Conservation (phyloP, 257 asterid genomes). For the Nicotiana tabacum region DNA sequence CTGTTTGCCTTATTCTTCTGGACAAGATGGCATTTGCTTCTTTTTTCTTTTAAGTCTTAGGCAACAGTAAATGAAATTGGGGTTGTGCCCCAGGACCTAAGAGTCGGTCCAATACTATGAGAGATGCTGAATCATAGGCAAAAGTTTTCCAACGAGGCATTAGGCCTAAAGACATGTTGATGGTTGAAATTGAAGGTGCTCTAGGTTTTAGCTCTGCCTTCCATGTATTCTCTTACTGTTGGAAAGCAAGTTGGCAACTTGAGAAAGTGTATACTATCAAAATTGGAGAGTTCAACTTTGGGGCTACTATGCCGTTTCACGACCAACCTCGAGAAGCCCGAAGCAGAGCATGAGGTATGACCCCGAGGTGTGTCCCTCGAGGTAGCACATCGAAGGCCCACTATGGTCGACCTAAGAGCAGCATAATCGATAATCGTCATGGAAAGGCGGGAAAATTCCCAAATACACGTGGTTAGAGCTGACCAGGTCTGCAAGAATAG, state of each 20-base stretch:
- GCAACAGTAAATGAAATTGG: neutral
- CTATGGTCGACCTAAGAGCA: too few species aligned
- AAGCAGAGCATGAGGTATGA: too few species aligned
- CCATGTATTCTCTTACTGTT: neutral
- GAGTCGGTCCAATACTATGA: neutral
- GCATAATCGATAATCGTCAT: too few species aligned
- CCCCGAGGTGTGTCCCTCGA: too few species aligned
- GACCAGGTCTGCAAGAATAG: too few species aligned
- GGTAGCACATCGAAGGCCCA: too few species aligned
- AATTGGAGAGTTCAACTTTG: too few species aligned
- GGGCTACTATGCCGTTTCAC: too few species aligned
- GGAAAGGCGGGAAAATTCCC: too few species aligned
- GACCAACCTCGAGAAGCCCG: too few species aligned
- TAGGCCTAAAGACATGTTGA: neutral
- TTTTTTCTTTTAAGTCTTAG: neutral
- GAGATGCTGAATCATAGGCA: neutral
- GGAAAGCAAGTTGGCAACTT: neutral
- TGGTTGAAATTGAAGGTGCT: neutral
- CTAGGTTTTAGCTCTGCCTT: neutral
- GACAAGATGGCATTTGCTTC: neutral
- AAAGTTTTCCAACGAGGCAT: neutral
- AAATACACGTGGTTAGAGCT: too few species aligned
- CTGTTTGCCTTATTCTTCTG: too few species aligned
- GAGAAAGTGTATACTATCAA: neutral
- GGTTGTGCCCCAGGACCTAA: neutral